Evolutionary conservation across 2,329 filamentous ascomycete species (phyloP).

Genomic region (Stagonosporopsis rhizophila): DNA sequence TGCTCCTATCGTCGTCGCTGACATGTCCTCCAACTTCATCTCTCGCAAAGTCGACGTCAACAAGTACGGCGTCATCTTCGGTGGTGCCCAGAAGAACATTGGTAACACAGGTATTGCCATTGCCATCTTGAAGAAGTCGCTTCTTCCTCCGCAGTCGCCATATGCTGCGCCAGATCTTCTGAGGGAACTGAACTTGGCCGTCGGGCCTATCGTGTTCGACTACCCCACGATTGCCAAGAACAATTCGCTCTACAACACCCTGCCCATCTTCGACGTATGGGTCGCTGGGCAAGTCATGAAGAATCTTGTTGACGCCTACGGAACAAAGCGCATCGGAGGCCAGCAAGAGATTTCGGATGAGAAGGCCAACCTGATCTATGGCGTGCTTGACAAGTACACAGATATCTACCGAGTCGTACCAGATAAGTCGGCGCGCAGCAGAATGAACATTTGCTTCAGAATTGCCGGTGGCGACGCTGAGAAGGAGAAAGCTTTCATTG

Average conservation of each 20-base stretch:
- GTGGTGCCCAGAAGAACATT: slow-evolving; percentile 92
- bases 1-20: slow-evolving; percentile 78
- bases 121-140: slow-evolving; percentile 79
- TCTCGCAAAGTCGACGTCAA: slow-evolving; percentile 76
- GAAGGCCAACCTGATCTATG: slow-evolving; percentile 81
- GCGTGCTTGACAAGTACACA: slow-evolving; percentile 74
- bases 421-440: slow-evolving; percentile 74
- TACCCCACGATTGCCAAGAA: slow-evolving; percentile 90
- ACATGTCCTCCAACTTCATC: slow-evolving; percentile 95
- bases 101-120: slow-evolving; percentile 87
- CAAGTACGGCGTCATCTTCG: slow-evolving; percentile 87
- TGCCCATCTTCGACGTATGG: slow-evolving; percentile 94
- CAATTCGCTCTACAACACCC: slow-evolving; percentile 93
- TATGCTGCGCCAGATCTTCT: slow-evolving; percentile 72
- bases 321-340: slow-evolving; percentile 72
- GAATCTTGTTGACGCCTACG: slow-evolving; percentile 70
- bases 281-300: slow-evolving; percentile 89
- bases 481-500: slow-evolving; percentile 81
- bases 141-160: slow-evolving; percentile 69
- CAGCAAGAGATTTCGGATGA: slow-evolving; percentile 76
- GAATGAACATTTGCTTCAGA: slow-evolving; percentile 96
- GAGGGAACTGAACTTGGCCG: slow-evolving; percentile 75
- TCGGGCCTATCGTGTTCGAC: slow-evolving; percentile 79
- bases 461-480: slow-evolving; percentile 70
- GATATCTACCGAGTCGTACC: slow-evolving; percentile 81